These are phyloP conservation scores for Sarocladium oryzae DNA, from an alignment of 2,329 filamentous ascomycete genomes.

Conservation along the genomic window DNA sequence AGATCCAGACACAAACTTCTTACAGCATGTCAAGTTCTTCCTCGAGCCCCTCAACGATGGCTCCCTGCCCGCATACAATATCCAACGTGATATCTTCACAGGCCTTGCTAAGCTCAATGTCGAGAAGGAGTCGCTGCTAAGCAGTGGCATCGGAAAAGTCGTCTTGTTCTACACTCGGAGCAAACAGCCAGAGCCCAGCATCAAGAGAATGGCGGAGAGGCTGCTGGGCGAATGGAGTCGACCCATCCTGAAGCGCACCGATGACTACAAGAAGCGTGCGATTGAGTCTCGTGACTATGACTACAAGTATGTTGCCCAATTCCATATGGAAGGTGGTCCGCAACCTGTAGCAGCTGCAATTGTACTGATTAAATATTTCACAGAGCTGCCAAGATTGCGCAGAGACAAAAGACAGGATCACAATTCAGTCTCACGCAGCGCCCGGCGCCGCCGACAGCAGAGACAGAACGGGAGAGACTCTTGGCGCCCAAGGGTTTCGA, in stretches of 20 bases:
- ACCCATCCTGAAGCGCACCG: constrained; percentile 86
- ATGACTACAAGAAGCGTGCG: constrained; percentile 85
- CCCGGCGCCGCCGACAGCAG: constrained; percentile 35
- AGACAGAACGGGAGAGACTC: constrained; percentile 50
- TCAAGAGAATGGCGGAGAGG: constrained; percentile 90
- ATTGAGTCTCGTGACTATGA: constrained; percentile 59
- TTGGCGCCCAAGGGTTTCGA: constrained; percentile 48
- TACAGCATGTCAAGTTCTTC: constrained; percentile 95
- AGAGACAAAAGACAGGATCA: constrained; percentile 37
- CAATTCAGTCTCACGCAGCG: constrained; percentile 46
- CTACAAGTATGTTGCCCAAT: constrained; percentile 44
- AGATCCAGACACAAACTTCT: constrained; percentile 89
- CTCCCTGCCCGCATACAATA: constrained; percentile 90
- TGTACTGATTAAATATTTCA: not conserved
- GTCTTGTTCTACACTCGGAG: constrained; percentile 96
- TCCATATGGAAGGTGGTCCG: not conserved
- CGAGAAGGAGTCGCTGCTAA: constrained; percentile 82
- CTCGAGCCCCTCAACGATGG: constrained; percentile 92
- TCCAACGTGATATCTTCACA: constrained; percentile 88
- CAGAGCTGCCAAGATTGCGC: constrained; percentile 48
- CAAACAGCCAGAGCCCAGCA: constrained; percentile 77
- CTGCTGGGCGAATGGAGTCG: constrained; percentile 94
- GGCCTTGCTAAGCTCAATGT: constrained; percentile 76
- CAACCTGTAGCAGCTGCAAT: not conserved
- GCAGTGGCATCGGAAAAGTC: constrained; percentile 92